Evolutionary conservation across 352 stramenopile genomes (phyloP).

Genomic region (Phytopythium cucurbitacearum): DNA sequence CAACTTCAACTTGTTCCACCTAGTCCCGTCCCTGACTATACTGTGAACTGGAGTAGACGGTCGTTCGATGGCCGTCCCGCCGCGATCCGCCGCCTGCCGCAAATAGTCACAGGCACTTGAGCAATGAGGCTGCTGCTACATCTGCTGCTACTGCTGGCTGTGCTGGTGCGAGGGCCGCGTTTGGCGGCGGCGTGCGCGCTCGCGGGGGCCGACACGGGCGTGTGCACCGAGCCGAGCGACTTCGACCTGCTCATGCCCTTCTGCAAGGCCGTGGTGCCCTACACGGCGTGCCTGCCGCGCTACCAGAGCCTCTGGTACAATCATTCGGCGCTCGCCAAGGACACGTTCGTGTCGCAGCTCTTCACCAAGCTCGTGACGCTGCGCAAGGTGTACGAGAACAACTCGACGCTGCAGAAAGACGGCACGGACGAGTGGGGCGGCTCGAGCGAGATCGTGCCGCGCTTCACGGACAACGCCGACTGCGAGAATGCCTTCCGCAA

Average conservation of each 20-base stretch:
- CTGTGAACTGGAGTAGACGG: too few species aligned
- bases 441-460: conserved; percentile 49
- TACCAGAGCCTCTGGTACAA: conserved; percentile 80
- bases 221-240: conserved; percentile 49
- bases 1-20: too few species aligned
- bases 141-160: neutral
- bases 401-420: conserved; percentile 44
- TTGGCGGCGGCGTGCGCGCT: conserved; percentile 23
- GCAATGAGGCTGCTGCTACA: neutral
- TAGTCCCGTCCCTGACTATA: too few species aligned
- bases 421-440: conserved; percentile 71
- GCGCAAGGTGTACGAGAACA: conserved; percentile 64
- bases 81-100: too few species aligned
- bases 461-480: conserved; percentile 83
- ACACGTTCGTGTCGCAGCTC: conserved; percentile 65
- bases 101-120: too few species aligned
- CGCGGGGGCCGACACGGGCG: conserved; percentile 54
- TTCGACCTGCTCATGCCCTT: conserved; percentile 73
- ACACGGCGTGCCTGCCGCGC: conserved; percentile 64
- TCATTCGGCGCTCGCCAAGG: conserved; percentile 69
- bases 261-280: conserved; percentile 62
- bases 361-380: conserved; percentile 55
- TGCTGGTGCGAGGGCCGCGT: neutral
- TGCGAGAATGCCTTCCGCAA: conserved; percentile 89
- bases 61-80: too few species aligned